Evolutionary conservation across 2,329 filamentous ascomycete genomes (phyloP), one percentile per base, ranked within the genome.

Genomic region (Ceratocystis papillata): DNA sequence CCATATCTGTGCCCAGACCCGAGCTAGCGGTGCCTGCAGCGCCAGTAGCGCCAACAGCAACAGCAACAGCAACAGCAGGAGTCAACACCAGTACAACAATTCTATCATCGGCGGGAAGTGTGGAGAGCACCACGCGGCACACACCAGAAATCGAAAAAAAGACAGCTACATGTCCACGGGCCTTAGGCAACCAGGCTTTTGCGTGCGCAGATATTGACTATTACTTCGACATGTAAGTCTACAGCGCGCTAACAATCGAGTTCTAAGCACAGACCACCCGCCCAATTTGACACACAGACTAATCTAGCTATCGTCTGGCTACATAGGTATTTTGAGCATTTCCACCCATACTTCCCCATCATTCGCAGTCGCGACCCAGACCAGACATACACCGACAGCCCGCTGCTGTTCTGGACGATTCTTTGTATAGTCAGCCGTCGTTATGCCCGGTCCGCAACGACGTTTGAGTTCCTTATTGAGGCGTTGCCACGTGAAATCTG

Each of bases 361-460:
- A 71, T 83, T 12, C 76, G 79, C 20, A 75, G 75, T 5, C 76
- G 75, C 22, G 78, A 81, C 67, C 80, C 81, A 4, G 79, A 83
- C 67, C 75, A 77, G 64, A 78, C 78, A 69, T 83, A 81, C 69
- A 76, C 79, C 8, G 71, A 77, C 1, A 77, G 77, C 1, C 76
- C 77, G 1, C 74, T 80, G 7, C 76, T 83, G 5, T 83, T 83
- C 70, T 83, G 81, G 81, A 74, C 78, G n/a, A 76, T 83, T 65
- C 74, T 83, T 53, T 78, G 77, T 68, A 77, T 81, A 20, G 75
- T 79, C 6, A 78, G 77, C 30, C 79, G 81, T 1, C 77, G 80
- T 0, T 81, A 81, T 69, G 75, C 79, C 3, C 76, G 76, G 48
- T 76, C 77, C 53, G 71, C 75, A 1, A 73, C 73, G 2, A 71